Base-by-base conservation (phyloP, 2,329 filamentous ascomycete species). In the Cytospora schulzeri region DNA sequence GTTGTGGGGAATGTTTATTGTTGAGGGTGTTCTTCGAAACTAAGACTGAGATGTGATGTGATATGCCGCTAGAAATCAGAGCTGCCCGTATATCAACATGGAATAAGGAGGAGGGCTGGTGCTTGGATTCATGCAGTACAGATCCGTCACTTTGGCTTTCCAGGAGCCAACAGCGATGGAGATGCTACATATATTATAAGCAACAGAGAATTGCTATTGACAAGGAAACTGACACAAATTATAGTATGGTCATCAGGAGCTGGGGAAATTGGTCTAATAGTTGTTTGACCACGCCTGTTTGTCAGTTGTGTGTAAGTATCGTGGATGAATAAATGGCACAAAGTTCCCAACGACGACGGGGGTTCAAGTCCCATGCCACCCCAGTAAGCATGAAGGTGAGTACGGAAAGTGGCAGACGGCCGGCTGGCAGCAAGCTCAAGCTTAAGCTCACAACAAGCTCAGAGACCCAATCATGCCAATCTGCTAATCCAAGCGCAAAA, bases 361-460 rank as follows among this genome's bases (percentile, higher is more conserved):
- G 8, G 31, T 33, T 33, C 3, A n/a, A n/a, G n/a, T n/a, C n/a
- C n/a, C n/a, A n/a, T n/a, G n/a, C n/a, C n/a, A n/a, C n/a, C n/a
- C n/a, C n/a, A n/a, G n/a, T n/a, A n/a, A n/a, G n/a, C n/a, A n/a
- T n/a, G n/a, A 29, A 33, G 31, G 31, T 11, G 31, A 33, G 31
- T 11, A 9, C 31, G 6, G 29, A 31, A 31, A 31, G 29, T 31
- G 29, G 29, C 29, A 31, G 29, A 9, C 29, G 29, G 29, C 9
- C 29, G 29, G 29, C 29, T 9, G 29, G 29, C 29, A 31, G 31
- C 33, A 35, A 41, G 38, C 38, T 41, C 38, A 17, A 41, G 38
- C 15, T 6, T 9, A 19, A 41, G 38, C 35, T 41, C 15, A 66
- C n/a, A 9, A 54, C 61, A 41, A 53, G 45, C 33, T 55, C 29